A percentile compares a stretch with the other conserved stretches of the same genome.
Conservation (phyloP, 176 grass and related monocot genomes). For the Thalia dealbata region DNA sequence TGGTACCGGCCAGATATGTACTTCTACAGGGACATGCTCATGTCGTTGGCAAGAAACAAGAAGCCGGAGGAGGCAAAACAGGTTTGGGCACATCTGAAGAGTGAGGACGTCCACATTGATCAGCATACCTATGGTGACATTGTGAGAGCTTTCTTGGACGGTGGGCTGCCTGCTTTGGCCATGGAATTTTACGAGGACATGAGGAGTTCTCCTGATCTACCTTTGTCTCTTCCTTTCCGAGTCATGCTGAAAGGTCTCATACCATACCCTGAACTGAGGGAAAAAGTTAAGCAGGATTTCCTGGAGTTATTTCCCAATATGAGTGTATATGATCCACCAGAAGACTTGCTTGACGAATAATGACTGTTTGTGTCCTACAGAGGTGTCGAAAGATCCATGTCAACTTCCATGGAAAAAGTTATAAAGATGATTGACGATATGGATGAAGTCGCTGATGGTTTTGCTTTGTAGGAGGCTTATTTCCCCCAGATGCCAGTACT, state of each 20-base stretch:
- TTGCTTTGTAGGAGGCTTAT: neutral
- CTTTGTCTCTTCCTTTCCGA: slow-evolving; percentile 67
- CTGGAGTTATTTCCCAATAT: slow-evolving; percentile 74
- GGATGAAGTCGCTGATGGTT: too few species aligned
- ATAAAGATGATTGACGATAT: neutral
- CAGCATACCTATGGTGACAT: slow-evolving; percentile 72
- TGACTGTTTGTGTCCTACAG: neutral
- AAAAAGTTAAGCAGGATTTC: slow-evolving; percentile 84
- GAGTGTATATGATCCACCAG: slow-evolving; percentile 79
- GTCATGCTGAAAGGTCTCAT: slow-evolving; percentile 83
- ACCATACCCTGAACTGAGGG: slow-evolving; percentile 61
- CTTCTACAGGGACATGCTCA: slow-evolving; percentile 74
- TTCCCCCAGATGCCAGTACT: neutral
- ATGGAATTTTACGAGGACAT: slow-evolving; percentile 86
- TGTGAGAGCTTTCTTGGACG: slow-evolving; percentile 51
- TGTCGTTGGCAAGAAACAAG: slow-evolving; percentile 78
- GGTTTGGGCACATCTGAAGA: slow-evolving; percentile 64
- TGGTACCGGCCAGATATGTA: slow-evolving; percentile 93
- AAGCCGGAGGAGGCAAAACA: slow-evolving; percentile 48
- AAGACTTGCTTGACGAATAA: slow-evolving; percentile 36
- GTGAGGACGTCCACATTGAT: slow-evolving; percentile 62
- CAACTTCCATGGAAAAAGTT: neutral
- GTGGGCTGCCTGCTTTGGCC: slow-evolving; percentile 46
- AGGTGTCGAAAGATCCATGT: neutral
- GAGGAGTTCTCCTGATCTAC: slow-evolving; percentile 64